A percentile compares a stretch with the other conserved stretches of the same genome.
Evolutionary conservation across 176 grass and related monocot genomes (phyloP).

Genomic region (Microstegium vimineum): DNA sequence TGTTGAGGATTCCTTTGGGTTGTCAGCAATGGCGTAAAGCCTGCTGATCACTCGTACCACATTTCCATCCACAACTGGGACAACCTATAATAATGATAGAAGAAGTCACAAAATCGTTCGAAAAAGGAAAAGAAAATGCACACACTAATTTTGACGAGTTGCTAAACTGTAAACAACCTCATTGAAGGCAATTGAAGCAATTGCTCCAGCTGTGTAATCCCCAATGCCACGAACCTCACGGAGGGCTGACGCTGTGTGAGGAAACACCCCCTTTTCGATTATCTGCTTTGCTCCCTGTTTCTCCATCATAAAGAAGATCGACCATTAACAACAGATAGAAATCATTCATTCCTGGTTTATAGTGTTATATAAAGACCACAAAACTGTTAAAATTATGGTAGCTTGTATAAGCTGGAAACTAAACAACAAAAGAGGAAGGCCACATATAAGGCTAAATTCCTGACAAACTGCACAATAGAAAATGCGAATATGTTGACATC

Average conservation of each 20-base stretch:
- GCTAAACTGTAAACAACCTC: constrained; percentile 44
- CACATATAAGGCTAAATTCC: background rate
- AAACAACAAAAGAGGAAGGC: background rate
- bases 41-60: constrained; percentile 81
- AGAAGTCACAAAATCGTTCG: constrained; percentile 8
- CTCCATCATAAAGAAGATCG: background rate
- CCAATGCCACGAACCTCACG: constrained; percentile 73
- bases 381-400: background rate
- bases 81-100: constrained; percentile 43
- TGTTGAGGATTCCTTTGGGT: constrained; percentile 79
- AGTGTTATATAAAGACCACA: background rate
- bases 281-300: constrained; percentile 86
- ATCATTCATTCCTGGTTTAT: background rate
- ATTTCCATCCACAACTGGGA: constrained; percentile 91
- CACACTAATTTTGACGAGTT: background rate
- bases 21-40: constrained; percentile 73
- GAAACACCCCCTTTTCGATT: constrained; percentile 51
- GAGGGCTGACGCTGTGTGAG: constrained; percentile 57
- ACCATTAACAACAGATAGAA: background rate
- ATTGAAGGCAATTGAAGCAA: constrained; percentile 94
- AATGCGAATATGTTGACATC: background rate
- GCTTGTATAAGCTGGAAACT: background rate
- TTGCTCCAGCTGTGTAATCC: constrained; percentile 89
- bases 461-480: background rate
- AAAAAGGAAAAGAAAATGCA: background rate